Evolutionary conservation across 306 rosid genomes (phyloP), one percentile per base, ranked within the genome.

Genomic region (Erythrophleum fordii): DNA sequence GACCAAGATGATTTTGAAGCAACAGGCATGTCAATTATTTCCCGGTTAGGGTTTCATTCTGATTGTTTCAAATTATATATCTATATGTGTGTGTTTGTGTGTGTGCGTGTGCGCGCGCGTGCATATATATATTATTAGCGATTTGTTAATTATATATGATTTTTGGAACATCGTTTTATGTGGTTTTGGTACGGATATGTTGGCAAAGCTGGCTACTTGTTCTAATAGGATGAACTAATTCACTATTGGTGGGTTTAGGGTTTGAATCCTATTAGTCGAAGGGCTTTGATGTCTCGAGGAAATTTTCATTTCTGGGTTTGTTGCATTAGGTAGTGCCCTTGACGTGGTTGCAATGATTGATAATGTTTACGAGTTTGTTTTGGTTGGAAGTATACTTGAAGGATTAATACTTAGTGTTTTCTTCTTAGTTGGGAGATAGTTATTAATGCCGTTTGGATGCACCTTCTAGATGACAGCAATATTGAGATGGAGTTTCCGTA

Each of bases 381-480:
- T 4, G 8, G 55, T 49, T 31, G 44, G 72, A 17, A 51, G 17
- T 58, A 23, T 75, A 26, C 68, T 70, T 53, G 64, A n/a, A 37
- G 37, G 61, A 58, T 66, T 55, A 69, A n/a, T 76, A 39, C 17
- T 5, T 23, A 29, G 11, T 75, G 22, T 52, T 78, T 52, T 51
- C 28, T 6, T 71, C 44, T 48, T 55, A 79, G 59, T 81, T 72
- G 56, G 81, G 74, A 72, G 70, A 61, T 77, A 20, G 78, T 79
- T 80, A 84, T 82, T 90, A 69, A 86, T 78, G 80, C 62, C 80
- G 80, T 88, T 82, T 87, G 82, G 72, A 52, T 85, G 78, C 77
- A 78, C 83, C 76, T 90, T 83, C 80, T 85, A 80, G 87, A 87
- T 88, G 72, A 77, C 82, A 48, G 76, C 91, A 84, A 88, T 79